Evolutionary conservation across 2,329 filamentous ascomycete genomes (phyloP).

Genomic region (Cladophialophora bantiana): DNA sequence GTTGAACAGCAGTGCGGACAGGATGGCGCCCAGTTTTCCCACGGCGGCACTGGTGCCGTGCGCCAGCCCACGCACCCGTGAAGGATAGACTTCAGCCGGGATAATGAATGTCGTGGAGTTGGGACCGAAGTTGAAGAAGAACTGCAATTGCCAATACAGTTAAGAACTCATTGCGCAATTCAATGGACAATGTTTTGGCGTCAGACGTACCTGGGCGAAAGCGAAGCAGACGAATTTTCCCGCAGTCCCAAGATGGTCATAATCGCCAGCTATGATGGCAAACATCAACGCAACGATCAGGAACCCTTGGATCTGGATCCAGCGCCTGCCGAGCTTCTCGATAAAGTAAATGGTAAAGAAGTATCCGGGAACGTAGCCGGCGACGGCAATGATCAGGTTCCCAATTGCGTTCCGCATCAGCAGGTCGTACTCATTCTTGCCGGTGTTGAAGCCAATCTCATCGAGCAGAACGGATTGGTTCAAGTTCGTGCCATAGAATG

Average conservation of each 20-base stretch:
- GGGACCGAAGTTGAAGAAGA: conserved; percentile 67
- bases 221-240: not conserved
- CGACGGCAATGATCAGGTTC: conserved; percentile 45
- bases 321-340: conserved; percentile 40
- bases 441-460: conserved; percentile 44
- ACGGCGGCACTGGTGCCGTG: conserved; percentile 65
- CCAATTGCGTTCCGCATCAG: conserved; percentile 45
- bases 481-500: conserved; percentile 46
- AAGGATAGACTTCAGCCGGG: conserved; percentile 64
- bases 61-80: conserved; percentile 63
- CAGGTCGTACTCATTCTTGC: conserved; percentile 43
- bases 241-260: not conserved
- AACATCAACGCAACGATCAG: conserved; percentile 27
- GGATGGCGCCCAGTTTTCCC: conserved; percentile 64
- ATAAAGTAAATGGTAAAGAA: conserved; percentile 43
- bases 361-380: conserved; percentile 43
- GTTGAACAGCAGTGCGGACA: not conserved
- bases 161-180: not conserved
- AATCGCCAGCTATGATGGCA: conserved; percentile 1
- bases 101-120: conserved; percentile 66
- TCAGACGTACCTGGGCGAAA: not conserved
- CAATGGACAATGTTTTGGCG: not conserved
- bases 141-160: conserved; percentile 37
- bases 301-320: conserved; percentile 41
- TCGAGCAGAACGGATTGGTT: conserved; percentile 45